Conservation (phyloP, 169 alveolate species). For the Plasmodium fragile region DNA sequence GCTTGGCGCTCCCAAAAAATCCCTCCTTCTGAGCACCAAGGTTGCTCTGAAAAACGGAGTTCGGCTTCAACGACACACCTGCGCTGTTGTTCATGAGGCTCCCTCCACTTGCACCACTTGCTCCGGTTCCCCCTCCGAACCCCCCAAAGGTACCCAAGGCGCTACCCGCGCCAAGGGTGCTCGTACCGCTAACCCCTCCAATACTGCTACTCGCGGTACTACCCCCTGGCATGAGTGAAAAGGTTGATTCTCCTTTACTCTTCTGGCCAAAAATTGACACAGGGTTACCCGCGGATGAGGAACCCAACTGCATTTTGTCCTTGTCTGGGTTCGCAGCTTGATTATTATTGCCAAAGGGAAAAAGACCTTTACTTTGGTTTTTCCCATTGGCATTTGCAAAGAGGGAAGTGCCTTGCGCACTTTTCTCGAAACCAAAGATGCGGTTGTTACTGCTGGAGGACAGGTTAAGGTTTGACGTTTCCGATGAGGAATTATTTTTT, state of each 20-base stretch:
- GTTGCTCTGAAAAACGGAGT: conserved; percentile 12
- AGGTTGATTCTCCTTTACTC: not conserved
- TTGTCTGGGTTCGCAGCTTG: not conserved
- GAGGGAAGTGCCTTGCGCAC: not conserved
- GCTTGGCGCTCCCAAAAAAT: conserved; percentile 22
- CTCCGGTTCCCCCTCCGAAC: not conserved
- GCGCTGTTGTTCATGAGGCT: conserved; percentile 7
- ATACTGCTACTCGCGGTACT: not conserved
- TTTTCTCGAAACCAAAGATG: conserved; percentile 42
- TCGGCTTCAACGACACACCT: conserved; percentile 7
- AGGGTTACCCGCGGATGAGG: not conserved
- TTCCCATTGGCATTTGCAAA: conserved; percentile 10
- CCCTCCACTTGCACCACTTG: not conserved
- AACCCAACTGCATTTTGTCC: not conserved
- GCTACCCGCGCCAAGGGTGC: not conserved
- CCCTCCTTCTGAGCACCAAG: conserved; percentile 14
- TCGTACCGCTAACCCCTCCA: not conserved
- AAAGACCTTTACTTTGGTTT: not conserved
- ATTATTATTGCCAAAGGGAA: not conserved
- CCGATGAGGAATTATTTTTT: not conserved
- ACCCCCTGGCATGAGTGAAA: conserved; percentile 4
- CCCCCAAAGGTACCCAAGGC: not conserved
- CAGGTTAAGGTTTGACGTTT: conserved; percentile 12
- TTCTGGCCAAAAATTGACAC: conserved; percentile 7
- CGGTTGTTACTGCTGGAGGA: not conserved